phyloP scores from a whole-genome alignment of 1,139 yeast species.

The Scheffersomyces quercinus region DNA sequence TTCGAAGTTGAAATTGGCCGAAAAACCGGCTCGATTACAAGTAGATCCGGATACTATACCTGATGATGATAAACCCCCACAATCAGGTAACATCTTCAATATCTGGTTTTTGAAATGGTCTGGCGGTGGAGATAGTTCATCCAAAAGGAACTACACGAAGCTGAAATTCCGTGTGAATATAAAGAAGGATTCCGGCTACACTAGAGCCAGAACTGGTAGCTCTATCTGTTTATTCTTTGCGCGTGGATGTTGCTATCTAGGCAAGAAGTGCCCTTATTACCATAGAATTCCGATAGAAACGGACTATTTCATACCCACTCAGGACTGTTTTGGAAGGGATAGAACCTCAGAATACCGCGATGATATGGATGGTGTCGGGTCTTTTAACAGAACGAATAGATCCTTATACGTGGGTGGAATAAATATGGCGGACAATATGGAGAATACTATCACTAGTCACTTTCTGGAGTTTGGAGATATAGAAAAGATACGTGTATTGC shows the following conservation, averaged over 20 bases:
- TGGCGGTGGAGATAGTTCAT: slow-evolving; percentile 59
- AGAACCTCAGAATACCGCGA: slow-evolving; percentile 80
- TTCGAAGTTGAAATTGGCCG: neutral
- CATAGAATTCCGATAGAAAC: slow-evolving; percentile 70
- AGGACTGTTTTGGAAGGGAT: slow-evolving; percentile 93
- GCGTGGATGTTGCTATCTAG: slow-evolving; percentile 82
- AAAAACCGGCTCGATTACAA: slow-evolving; percentile 59
- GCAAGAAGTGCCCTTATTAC: slow-evolving; percentile 69
- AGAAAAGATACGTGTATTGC: slow-evolving; percentile 64
- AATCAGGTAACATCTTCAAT: slow-evolving; percentile 78
- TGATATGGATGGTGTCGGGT: slow-evolving; percentile 94
- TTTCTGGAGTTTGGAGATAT: slow-evolving; percentile 80
- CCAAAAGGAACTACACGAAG: slow-evolving; percentile 25
- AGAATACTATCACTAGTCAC: slow-evolving; percentile 38
- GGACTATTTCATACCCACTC: slow-evolving; percentile 55
- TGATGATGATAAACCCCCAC: slow-evolving; percentile 71
- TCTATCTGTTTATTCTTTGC: slow-evolving; percentile 83
- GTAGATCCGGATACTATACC: slow-evolving; percentile 64
- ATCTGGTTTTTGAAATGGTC: slow-evolving; percentile 91
- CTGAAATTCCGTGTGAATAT: slow-evolving; percentile 59
- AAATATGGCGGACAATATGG: slow-evolving; percentile 29
- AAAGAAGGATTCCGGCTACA: slow-evolving; percentile 68
- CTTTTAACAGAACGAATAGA: slow-evolving; percentile 66
- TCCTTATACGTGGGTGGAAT: slow-evolving; percentile 81
- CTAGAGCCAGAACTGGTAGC: slow-evolving; percentile 56